Percentiles rank a stretch among this genome's conserved stretches.
These are phyloP conservation scores for Sclerotinia sclerotiorum DNA, from an alignment of 2,329 filamentous ascomycete species.

Conservation along the genomic window DNA sequence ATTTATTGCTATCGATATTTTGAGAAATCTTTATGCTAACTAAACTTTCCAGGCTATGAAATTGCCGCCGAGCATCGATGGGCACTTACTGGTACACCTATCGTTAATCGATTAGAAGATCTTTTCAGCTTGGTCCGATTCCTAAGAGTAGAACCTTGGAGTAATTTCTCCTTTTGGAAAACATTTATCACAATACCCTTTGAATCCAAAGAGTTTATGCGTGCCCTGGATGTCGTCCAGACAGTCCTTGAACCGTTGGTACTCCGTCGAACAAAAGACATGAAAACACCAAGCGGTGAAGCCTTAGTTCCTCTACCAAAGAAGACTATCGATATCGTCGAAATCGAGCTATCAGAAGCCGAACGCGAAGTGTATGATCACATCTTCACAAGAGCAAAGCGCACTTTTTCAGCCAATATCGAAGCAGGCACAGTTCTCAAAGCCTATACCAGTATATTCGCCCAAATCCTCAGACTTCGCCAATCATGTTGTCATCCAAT, in stretches of 20 bases:
- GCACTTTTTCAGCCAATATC: slow-evolving; percentile 80
- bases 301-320: slow-evolving; percentile 79
- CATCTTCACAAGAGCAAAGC: slow-evolving; percentile 79
- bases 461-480: slow-evolving; percentile 87
- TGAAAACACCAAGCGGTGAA: slow-evolving; percentile 89
- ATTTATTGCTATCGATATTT: neutral
- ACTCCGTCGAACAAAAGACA: slow-evolving; percentile 91
- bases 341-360: slow-evolving; percentile 78
- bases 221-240: slow-evolving; percentile 93
- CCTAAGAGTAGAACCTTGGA: slow-evolving; percentile 93
- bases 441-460: slow-evolving; percentile 95
- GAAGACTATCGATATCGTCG: slow-evolving; percentile 79
- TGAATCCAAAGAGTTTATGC: slow-evolving; percentile 90
- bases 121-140: slow-evolving; percentile 92
- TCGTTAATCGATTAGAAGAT: slow-evolving; percentile 94
- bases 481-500: slow-evolving; percentile 94
- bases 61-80: slow-evolving; percentile 82
- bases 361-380: slow-evolving; percentile 92
- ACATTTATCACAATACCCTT: slow-evolving; percentile 98
- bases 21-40: neutral
- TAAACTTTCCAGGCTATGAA: slow-evolving; percentile 57
- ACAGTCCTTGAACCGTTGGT: slow-evolving; percentile 96
- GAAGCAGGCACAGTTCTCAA: slow-evolving; percentile 93
- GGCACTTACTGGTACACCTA: slow-evolving; percentile 92
- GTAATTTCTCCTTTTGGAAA: slow-evolving; percentile 98